phyloP scores from a whole-genome alignment of 352 stramenopile species.

The Aphanomyces euteiches region DNA sequence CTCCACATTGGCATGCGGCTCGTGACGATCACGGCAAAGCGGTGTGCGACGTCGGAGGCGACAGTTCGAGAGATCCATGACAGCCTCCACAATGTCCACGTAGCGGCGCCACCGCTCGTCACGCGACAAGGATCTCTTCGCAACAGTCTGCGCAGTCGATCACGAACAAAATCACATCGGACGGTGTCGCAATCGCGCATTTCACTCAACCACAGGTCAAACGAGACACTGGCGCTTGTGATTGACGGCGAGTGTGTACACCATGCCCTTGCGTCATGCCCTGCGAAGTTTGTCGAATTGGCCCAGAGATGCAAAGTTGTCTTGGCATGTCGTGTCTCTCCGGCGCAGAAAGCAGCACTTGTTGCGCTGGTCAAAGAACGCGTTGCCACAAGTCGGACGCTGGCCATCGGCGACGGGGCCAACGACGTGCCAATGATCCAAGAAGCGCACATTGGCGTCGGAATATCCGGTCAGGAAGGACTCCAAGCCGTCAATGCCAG shows the following conservation, averaged over 20 bases:
- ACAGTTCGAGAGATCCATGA: conserved; percentile 50
- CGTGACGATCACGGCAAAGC: conserved; percentile 58
- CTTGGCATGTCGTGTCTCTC: conserved; percentile 83
- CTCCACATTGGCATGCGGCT: conserved; percentile 81
- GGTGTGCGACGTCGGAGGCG: conserved; percentile 44
- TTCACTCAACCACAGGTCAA: neutral
- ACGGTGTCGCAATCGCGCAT: conserved; percentile 23
- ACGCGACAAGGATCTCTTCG: neutral
- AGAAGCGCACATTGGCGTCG: conserved; percentile 90
- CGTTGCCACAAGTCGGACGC: conserved; percentile 39
- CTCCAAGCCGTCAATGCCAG: conserved; percentile 90
- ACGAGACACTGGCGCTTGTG: conserved; percentile 38
- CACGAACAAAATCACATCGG: conserved; percentile 8
- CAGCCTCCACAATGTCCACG: conserved; percentile 18
- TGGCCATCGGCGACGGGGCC: conserved; percentile 91
- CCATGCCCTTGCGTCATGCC: conserved; percentile 49
- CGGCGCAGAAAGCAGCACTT: conserved; percentile 83
- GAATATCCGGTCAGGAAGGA: conserved; percentile 90
- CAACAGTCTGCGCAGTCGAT: neutral
- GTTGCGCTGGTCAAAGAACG: conserved; percentile 76
- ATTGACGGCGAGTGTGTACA: conserved; percentile 76
- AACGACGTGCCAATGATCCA: conserved; percentile 97
- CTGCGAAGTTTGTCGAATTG: conserved; percentile 52
- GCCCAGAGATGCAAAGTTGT: conserved; percentile 83
- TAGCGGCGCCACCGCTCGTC: neutral